phyloP scores from a whole-genome alignment of 208 protist genomes.

The Perkinsela sp. region DNA sequence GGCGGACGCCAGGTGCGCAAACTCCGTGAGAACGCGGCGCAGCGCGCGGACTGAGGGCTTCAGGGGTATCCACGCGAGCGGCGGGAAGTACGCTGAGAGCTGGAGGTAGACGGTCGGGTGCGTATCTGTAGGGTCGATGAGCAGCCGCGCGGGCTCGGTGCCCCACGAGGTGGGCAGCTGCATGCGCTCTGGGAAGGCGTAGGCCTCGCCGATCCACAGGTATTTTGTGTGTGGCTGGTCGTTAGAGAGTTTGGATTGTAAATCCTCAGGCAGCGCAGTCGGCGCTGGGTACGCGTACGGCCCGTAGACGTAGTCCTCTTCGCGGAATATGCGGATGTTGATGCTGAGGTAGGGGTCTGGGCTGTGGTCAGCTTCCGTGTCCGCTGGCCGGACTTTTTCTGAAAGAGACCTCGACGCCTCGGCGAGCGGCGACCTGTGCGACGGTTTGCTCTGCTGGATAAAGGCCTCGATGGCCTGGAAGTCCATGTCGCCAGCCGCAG shows the following conservation, averaged over 20 bases:
- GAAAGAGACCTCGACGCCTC: not conserved
- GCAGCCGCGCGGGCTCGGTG: conserved; percentile 26
- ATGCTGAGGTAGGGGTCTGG: not conserved
- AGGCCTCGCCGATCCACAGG: conserved; percentile 55
- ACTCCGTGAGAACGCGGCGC: conserved; percentile 40
- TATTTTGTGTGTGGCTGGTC: conserved; percentile 32
- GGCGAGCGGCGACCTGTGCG: not conserved
- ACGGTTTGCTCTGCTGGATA: not conserved
- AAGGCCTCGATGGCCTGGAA: not conserved
- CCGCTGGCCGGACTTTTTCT: not conserved
- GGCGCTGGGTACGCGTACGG: not conserved
- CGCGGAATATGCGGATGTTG: not conserved
- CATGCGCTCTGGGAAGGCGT: conserved; percentile 40
- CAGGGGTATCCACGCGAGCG: conserved; percentile 59
- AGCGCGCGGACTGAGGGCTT: conserved; percentile 32
- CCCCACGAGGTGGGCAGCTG: conserved; percentile 53
- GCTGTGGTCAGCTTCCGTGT: not conserved
- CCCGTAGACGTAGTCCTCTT: not conserved
- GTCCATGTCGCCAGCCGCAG: not conserved
- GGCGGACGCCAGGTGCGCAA: conserved; percentile 24
- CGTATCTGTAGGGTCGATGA: conserved; percentile 24
- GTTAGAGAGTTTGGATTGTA: conserved; percentile 14
- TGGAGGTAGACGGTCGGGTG: conserved; percentile 38
- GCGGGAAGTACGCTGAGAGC: conserved; percentile 42
- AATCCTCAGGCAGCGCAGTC: not conserved